Percentiles rank a stretch among this genome's conserved stretches.
These are phyloP conservation scores for Kazachstania martiniae DNA, from an alignment of 805 yeast species.

Conservation along the genomic window DNA sequence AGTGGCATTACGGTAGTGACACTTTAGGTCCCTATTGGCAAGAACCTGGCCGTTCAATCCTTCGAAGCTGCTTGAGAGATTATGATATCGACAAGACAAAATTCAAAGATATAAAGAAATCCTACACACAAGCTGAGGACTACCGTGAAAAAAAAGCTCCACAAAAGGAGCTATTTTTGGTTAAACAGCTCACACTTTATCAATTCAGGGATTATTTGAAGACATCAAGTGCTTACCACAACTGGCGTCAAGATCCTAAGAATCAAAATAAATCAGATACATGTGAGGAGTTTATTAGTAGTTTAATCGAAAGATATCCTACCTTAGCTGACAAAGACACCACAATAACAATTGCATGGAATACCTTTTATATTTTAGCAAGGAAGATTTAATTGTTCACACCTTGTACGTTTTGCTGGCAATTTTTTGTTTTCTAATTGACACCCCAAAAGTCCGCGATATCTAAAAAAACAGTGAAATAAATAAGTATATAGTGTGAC, in stretches of 20 bases:
- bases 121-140: neutral
- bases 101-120: no score
- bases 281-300: constrained; percentile 39
- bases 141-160: neutral
- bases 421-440: no score
- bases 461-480: no score
- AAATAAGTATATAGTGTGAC: no score
- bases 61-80: constrained; percentile 34
- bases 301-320: constrained; percentile 27
- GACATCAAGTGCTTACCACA: constrained; percentile 67
- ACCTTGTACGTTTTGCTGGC: no score
- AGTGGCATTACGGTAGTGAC: constrained; percentile 40
- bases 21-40: constrained; percentile 66
- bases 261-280: constrained; percentile 31
- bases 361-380: no score
- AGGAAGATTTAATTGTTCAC: no score
- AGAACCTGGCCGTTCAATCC: constrained; percentile 60
- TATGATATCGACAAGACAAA: no score
- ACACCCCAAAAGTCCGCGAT: no score
- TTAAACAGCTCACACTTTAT: constrained; percentile 31
- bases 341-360: constrained; percentile 17
- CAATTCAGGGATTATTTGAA: constrained; percentile 42
- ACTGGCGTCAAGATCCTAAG: constrained; percentile 32
- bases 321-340: constrained; percentile 8
- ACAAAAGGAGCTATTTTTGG: neutral